Evolutionary conservation across 805 yeast species (phyloP), one percentile per base, ranked within the genome.

Genomic region (Hagleromyces aurorensis): DNA sequence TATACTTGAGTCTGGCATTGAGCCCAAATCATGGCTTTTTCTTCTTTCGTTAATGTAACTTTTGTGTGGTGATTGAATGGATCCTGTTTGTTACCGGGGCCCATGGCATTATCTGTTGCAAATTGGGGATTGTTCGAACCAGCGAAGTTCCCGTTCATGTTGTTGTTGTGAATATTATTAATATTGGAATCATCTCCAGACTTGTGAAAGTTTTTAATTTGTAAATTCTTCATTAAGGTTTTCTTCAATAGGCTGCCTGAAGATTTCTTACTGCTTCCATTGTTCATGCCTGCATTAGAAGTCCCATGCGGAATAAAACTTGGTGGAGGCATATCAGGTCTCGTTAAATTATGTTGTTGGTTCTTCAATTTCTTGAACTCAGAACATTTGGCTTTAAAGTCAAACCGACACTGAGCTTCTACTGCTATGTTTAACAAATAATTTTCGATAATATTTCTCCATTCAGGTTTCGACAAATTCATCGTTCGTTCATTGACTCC

Each of bases 371-470:
- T 62, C 41, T 70, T 70, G 43, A 64, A 48, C 19, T 64, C 67
- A 18, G 64, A 55, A 38, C 80, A 68, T 23, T 61, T 59, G 28
- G 59, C 59, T 44, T 72, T 72, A 48, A 74, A 80, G 44, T 80
- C 85, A 19, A 61, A 58, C 13, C 84, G 65, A 43, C 85, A 76
- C 49, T 80, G 85, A 10, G 77, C 73, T 43, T 78, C 85, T 27
- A 78, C 78, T 4, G 74, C 82, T 17, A 78, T 59, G 46, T 74
- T 75, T 20, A 78, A 52, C 20, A 76, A 43, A 44, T 70, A 80
- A 53, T 78, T 79, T 40, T 80, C 89, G 35, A 80, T 75, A 16
- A 80, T 68, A 45, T 78, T 75, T 41, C 87, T 61, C 84, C 86
- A 78, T 50, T 79, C 82, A 15, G 72, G 70, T 38, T 68, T 64